Evolutionary conservation across 805 yeast species (phyloP), one percentile per base, ranked within the genome.

Genomic region (Candida ovalis): DNA sequence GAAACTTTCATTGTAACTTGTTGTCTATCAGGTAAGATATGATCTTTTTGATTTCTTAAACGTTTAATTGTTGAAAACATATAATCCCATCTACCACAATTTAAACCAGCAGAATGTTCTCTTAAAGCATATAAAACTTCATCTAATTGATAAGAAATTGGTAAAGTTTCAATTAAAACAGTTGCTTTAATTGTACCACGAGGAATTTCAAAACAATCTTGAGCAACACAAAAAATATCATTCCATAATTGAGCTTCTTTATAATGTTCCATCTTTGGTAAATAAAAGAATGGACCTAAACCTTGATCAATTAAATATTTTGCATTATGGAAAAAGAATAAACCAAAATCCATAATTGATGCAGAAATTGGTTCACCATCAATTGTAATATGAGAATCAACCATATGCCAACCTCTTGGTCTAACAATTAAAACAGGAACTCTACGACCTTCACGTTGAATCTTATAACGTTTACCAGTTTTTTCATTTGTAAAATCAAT

Each of bases 81-180:
- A 70, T 86, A 86, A 69, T 86, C 95, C 92, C 94, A 86, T 71
- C 95, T 78, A 58, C 95, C 95, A 75, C 94, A 86, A 71, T 86
- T 86, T 67, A 86, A 76, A 48, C 94, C 95, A 9, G 86, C 77
- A 46, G 86, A 83, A 67, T 86, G 95, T 44, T 80, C 82, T 67
- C 89, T 76, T 62, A 86, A 74, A 61, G 86, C 86, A 62, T 80
- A 86, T 59, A 86, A 78, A 56, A 86, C 86, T 69, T 86, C 95
- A 63, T 86, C 91, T 84, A 86, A 81, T 69, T 86, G 94, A 77
- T 83, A 86, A 15, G 91, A 89, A 40, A 88, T 90, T 36, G 94
- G 95, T 56, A 86, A 72, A 17, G 95, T 86, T 68, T 86, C 95
- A 62, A 86, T 86, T 64, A 86, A 73, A 25, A 85, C 91, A 9